These are phyloP conservation scores for Escovopsis sp. DNA, from an alignment of 2,329 filamentous ascomycete species.

Conservation along the genomic window DNA sequence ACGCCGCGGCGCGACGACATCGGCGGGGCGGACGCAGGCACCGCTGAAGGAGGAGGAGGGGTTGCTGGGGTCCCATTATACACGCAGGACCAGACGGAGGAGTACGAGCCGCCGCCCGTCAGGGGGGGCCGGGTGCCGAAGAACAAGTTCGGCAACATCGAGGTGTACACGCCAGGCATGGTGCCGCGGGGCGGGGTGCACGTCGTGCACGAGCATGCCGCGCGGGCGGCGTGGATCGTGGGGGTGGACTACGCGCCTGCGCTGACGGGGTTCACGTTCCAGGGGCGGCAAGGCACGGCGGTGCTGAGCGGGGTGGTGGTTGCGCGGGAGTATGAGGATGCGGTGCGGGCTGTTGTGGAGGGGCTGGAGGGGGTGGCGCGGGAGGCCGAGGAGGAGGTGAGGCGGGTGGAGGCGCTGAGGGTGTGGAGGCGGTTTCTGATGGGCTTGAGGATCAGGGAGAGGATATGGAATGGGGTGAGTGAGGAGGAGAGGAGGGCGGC, in stretches of 20 bases:
- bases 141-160: conserved; percentile 89
- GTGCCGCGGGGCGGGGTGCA: conserved; percentile 70
- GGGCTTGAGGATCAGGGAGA: conserved; percentile 59
- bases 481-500: conserved; percentile 29
- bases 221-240: conserved; percentile 58
- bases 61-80: conserved; percentile 47
- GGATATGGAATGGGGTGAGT: conserved; percentile 48
- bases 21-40: conserved; percentile 15
- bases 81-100: conserved; percentile 49
- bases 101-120: conserved; percentile 65
- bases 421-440: conserved; percentile 58
- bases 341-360: conserved; percentile 52
- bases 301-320: conserved; percentile 67
- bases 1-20: conserved; percentile 11
- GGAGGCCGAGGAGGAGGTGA: conserved; percentile 51
- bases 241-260: conserved; percentile 81
- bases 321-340: conserved; percentile 55
- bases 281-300: conserved; percentile 72
- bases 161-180: conserved; percentile 87
- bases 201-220: conserved; percentile 44
- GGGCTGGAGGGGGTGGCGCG: conserved; percentile 53
- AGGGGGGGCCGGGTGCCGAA: conserved; percentile 64
- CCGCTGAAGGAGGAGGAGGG: too few species aligned
- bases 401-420: conserved; percentile 56
- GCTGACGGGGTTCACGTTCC: conserved; percentile 80